These are phyloP conservation scores for Yarrowia alimentaria DNA, from an alignment of 805 yeast genomes.

Conservation along the genomic window DNA sequence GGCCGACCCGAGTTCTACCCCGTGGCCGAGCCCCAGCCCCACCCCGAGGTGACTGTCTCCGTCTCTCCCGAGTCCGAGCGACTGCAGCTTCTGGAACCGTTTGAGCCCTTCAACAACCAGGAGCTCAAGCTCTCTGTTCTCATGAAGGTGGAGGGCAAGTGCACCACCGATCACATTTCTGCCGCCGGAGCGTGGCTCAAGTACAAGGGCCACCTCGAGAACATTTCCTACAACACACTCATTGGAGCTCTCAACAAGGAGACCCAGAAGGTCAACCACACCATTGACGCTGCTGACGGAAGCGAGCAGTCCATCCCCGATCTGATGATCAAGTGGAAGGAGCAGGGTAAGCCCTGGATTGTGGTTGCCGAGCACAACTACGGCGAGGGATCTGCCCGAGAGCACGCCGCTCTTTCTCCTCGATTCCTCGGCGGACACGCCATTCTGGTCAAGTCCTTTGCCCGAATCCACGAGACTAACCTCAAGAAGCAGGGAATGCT, in stretches of 20 bases:
- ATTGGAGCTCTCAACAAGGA: slow-evolving; percentile 97
- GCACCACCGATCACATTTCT: slow-evolving; percentile 97
- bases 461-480: slow-evolving; percentile 97
- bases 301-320: slow-evolving; percentile 82
- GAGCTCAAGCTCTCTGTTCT: slow-evolving; percentile 75
- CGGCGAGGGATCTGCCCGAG: slow-evolving; percentile 99
- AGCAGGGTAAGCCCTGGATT: slow-evolving; percentile 80
- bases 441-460: slow-evolving; percentile 89
- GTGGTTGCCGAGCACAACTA: slow-evolving; percentile 97
- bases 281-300: slow-evolving; percentile 76
- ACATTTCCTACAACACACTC: slow-evolving; percentile 89
- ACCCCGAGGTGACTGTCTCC: slow-evolving; percentile 56
- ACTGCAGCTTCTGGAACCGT: slow-evolving; percentile 86
- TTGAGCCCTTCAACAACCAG: slow-evolving; percentile 79
- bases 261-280: slow-evolving; percentile 92
- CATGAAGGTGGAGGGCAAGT: slow-evolving; percentile 93
- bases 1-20: slow-evolving; percentile 80
- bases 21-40: slow-evolving; percentile 60
- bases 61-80: slow-evolving; percentile 91
- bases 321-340: slow-evolving; percentile 92
- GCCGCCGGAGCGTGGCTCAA: slow-evolving; percentile 99
- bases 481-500: slow-evolving; percentile 97
- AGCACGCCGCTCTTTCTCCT: slow-evolving; percentile 96
- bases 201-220: slow-evolving; percentile 96
- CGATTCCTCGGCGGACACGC: slow-evolving; percentile 89